phyloP scores from a whole-genome alignment of 495 filamentous ascomycete genomes.

The Neurospora tetrasperma region DNA sequence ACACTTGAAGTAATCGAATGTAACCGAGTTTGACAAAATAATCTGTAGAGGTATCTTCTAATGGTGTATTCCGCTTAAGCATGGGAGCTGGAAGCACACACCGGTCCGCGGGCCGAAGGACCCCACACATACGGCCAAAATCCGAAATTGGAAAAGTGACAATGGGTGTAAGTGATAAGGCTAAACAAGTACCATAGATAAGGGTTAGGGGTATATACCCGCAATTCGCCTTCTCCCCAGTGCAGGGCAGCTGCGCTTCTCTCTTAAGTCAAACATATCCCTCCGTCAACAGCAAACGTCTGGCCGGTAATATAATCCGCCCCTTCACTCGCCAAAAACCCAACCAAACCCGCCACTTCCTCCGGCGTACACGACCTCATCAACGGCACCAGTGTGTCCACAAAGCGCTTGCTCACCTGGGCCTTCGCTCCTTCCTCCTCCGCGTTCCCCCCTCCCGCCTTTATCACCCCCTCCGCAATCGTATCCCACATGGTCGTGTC shows the following conservation, averaged over 20 bases:
- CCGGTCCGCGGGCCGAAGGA: neutral
- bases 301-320: conserved; percentile 53
- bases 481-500: conserved; percentile 52
- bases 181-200: neutral
- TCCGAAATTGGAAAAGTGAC: neutral
- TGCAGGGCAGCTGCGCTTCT: neutral
- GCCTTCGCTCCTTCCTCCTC: conserved; percentile 35
- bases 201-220: neutral
- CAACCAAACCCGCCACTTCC: conserved; percentile 48
- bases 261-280: conserved; percentile 37
- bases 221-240: too few relatives aligned
- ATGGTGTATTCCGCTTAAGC: too few relatives aligned
- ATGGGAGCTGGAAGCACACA: neutral
- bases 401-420: conserved; percentile 39
- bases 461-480: conserved; percentile 38
- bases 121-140: neutral
- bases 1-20: too few relatives aligned
- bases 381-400: conserved; percentile 36
- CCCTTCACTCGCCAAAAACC: conserved; percentile 44
- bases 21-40: too few relatives aligned
- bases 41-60: too few relatives aligned
- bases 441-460: neutral
- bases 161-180: too few relatives aligned
- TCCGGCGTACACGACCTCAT: conserved; percentile 44
- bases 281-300: conserved; percentile 53